A percentile compares a stretch with the other conserved stretches of the same genome.
Conservation (phyloP, 2,329 filamentous ascomycete genomes). For the Fusarium tanahbumbuense region DNA sequence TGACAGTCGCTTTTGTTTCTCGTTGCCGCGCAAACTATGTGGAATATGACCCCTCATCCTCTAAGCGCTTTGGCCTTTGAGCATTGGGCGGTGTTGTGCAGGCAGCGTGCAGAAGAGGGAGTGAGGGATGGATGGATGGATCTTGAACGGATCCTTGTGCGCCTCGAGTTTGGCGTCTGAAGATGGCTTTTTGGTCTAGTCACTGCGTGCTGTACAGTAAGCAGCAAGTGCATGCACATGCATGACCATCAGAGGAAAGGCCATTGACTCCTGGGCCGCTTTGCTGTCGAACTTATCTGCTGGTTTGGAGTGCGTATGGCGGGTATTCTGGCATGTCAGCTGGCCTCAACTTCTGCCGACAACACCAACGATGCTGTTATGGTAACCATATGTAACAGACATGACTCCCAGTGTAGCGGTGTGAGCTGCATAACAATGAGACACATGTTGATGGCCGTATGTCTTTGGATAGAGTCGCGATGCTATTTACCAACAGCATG, state of each 20-base stretch:
- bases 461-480: background rate
- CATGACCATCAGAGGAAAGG: background rate
- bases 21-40: constrained; percentile 5
- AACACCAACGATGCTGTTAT: constrained; percentile 18
- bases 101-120: constrained; percentile 8
- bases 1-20: constrained; percentile 19
- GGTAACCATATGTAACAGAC: background rate
- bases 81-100: constrained; percentile 32
- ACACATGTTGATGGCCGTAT: constrained; percentile 10
- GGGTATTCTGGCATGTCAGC: constrained; percentile 17
- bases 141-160: constrained; percentile 8
- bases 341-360: constrained; percentile 6
- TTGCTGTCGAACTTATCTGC: background rate
- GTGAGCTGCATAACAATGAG: constrained; percentile 8
- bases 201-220: background rate
- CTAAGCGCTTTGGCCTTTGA: constrained; percentile 19
- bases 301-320: constrained; percentile 6
- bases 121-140: background rate
- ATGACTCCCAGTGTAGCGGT: constrained; percentile 18
- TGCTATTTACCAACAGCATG: constrained; percentile 8
- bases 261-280: background rate
- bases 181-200: background rate
- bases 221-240: background rate
- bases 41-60: constrained; percentile 18
- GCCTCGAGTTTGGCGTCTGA: background rate